Base-by-base conservation (phyloP, 371 early-diverging fungal species). In the Mortierella sp. region DNA sequence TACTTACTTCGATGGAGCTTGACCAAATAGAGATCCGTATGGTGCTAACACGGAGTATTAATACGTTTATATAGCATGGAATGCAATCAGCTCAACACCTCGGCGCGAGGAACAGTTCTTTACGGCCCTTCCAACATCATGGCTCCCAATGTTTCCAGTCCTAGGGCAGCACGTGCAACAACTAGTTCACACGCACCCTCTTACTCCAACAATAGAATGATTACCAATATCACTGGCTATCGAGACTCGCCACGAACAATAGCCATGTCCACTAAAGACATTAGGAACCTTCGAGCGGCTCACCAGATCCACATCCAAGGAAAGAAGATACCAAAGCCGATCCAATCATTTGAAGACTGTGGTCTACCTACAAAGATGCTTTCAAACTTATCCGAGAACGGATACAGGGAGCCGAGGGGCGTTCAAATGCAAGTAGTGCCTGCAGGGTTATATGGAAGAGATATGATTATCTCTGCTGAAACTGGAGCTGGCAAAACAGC, bases 351-450 rank as follows among this genome's bases (percentile, higher is more conserved):
- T 69, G 85, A 86, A 42, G 85, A 89, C 56, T 85, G 89, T 56
- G n/a, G 60, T 0, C 68, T 91, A 2, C 86, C 87, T 0, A 57
- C 66, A 0, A 85, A 61, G 17, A 66, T 89, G 34, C 60, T 83
- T 19, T 23, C 77, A 15, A 90, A 90, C 56, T 68, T 82, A 1
- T 53, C 67, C 26, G 69, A 72, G 31, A 56, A 74, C 3, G 88
- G 87, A 8, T 89, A 86, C 78, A 54, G 58, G 1, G 75, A 75
- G 61, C 90, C 91, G 10, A 87, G 87, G 1, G 75, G 86, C 31
- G 83, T 89, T 32, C 95, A 95, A 64, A 87, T 92, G 83, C 91
- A 92, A 67, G 89, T 88, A 1, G 83, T 93, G 15, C 91, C 95
- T 2, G 83, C 89, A 19, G 87, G 87, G 6, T 75, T 95, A 7